Conservation (phyloP, 2,329 filamentous ascomycete genomes). For the Colletotrichum caudatum region DNA sequence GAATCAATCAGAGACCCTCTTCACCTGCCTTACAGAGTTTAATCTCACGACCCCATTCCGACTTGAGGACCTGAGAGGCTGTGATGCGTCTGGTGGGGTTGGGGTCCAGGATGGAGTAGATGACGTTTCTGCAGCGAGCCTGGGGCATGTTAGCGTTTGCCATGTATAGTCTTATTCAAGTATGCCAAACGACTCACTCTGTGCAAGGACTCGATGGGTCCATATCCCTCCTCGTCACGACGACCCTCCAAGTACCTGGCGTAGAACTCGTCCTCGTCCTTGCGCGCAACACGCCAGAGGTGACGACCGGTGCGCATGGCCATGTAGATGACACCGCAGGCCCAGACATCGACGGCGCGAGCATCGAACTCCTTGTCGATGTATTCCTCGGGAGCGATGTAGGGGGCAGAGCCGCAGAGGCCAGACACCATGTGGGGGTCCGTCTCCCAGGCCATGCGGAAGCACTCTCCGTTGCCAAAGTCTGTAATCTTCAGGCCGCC, state of each 20-base stretch:
- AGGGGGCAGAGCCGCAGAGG: slow-evolving; percentile 94
- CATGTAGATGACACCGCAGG: slow-evolving; percentile 99
- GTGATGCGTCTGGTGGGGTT: slow-evolving; percentile 93
- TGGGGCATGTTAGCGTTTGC: slow-evolving; percentile 52
- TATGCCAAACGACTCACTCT: slow-evolving; percentile 73
- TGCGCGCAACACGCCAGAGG: slow-evolving; percentile 96
- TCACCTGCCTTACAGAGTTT: slow-evolving; percentile 96
- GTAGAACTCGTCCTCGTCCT: slow-evolving; percentile 98
- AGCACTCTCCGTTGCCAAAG: slow-evolving; percentile 98
- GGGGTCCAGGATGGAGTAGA: slow-evolving; percentile 97
- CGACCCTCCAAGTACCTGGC: slow-evolving; percentile 92
- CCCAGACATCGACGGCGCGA: slow-evolving; percentile 97
- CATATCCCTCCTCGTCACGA: slow-evolving; percentile 94
- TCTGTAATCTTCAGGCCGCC: slow-evolving; percentile 97
- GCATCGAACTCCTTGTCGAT: slow-evolving; percentile 96
- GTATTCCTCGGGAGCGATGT: slow-evolving; percentile 98
- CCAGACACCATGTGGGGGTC: slow-evolving; percentile 98
- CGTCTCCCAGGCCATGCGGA: slow-evolving; percentile 99
- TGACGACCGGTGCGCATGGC: slow-evolving; percentile 97
- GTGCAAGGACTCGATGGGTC: slow-evolving; percentile 94
- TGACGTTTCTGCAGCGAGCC: slow-evolving; percentile 98
- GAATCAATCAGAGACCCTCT: slow-evolving; percentile 80
- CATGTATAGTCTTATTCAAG: neutral
- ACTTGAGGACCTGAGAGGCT: slow-evolving; percentile 95
- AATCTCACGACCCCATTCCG: slow-evolving; percentile 98